Conservation (phyloP, 768 basidiomycete species). For the Hypholoma sublateritium region DNA sequence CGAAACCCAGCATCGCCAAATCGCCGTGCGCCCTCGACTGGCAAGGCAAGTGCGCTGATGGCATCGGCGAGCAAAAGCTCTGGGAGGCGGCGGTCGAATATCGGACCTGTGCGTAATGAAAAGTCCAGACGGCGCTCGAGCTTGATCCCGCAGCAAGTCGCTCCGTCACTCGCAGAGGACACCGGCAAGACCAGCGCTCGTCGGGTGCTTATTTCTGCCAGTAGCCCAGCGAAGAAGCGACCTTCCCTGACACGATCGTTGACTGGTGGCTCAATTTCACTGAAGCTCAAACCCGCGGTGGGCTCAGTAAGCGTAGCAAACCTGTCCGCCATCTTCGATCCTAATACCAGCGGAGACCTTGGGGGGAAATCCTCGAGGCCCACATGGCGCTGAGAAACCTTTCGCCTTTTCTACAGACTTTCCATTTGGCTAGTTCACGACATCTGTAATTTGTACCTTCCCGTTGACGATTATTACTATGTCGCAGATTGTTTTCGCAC, state of each 20-base stretch:
- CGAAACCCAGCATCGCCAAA: slow-evolving; percentile 41
- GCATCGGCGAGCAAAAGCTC: slow-evolving; percentile 24
- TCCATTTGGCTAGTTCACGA: background rate
- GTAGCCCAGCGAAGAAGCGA: slow-evolving; percentile 24
- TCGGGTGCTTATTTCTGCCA: slow-evolving; percentile 21
- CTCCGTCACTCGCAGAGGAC: slow-evolving; percentile 41
- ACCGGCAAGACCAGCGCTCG: slow-evolving; percentile 25
- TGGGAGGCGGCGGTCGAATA: slow-evolving; percentile 57
- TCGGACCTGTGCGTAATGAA: slow-evolving; percentile 75
- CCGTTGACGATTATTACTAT: slow-evolving; percentile 11
- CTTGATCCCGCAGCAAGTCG: slow-evolving; percentile 65
- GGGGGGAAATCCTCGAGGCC: slow-evolving; percentile 20
- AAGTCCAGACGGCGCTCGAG: slow-evolving; percentile 76
- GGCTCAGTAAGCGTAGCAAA: slow-evolving; percentile 16
- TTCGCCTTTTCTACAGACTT: background rate
- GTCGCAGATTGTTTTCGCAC: slow-evolving; percentile 5
- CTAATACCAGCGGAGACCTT: slow-evolving; percentile 23
- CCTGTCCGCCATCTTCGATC: slow-evolving; percentile 27
- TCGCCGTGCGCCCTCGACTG: slow-evolving; percentile 52
- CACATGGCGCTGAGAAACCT: slow-evolving; percentile 23
- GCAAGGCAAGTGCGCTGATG: slow-evolving; percentile 28
- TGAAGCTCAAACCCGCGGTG: slow-evolving; percentile 15
- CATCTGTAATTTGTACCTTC: slow-evolving; percentile 4
- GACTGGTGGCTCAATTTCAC: slow-evolving; percentile 8
- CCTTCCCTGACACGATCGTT: slow-evolving; percentile 20